Conservation (phyloP, 192 early-diverging fungal species). For the Backusella sp. region DNA sequence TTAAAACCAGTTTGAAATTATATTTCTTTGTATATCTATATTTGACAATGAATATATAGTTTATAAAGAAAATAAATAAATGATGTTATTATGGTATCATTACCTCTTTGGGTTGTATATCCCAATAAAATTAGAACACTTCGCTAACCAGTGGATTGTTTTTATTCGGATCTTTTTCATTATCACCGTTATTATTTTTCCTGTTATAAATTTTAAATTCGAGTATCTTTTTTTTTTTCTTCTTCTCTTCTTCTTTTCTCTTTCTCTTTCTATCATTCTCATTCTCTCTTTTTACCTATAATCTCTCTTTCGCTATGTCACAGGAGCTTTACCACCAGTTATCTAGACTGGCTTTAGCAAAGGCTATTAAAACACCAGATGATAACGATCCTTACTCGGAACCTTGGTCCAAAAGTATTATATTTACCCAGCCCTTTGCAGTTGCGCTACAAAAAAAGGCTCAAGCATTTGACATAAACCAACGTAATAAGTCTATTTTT, state of each 20-base stretch:
- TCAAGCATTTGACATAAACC: neutral
- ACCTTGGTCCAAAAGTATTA: slow-evolving; percentile 34
- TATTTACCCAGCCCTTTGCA: slow-evolving; percentile 22
- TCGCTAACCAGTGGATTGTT: neutral
- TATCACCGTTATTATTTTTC: neutral
- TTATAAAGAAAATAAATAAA: neutral
- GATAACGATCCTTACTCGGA: slow-evolving; percentile 7
- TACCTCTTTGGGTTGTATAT: neutral
- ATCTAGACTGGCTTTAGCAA: slow-evolving; percentile 30
- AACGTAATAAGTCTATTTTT: neutral
- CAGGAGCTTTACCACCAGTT: neutral
- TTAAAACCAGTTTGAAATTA: neutral
- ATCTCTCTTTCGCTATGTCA: neutral
- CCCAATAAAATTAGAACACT: neutral
- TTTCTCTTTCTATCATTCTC: neutral
- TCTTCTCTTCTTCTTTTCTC: neutral
- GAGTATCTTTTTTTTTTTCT: neutral
- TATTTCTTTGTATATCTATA: neutral
- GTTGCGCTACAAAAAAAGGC: neutral
- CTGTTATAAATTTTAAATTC: neutral
- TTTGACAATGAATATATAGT: neutral
- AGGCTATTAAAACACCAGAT: slow-evolving; percentile 31
- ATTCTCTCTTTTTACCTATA: neutral
- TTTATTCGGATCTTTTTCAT: slow-evolving; percentile 1
- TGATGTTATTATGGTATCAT: neutral